Percentiles rank a stretch among this genome's conserved stretches.
These are phyloP conservation scores for Leccinum uliginosum DNA, from an alignment of 768 basidiomycete genomes.

Conservation along the genomic window DNA sequence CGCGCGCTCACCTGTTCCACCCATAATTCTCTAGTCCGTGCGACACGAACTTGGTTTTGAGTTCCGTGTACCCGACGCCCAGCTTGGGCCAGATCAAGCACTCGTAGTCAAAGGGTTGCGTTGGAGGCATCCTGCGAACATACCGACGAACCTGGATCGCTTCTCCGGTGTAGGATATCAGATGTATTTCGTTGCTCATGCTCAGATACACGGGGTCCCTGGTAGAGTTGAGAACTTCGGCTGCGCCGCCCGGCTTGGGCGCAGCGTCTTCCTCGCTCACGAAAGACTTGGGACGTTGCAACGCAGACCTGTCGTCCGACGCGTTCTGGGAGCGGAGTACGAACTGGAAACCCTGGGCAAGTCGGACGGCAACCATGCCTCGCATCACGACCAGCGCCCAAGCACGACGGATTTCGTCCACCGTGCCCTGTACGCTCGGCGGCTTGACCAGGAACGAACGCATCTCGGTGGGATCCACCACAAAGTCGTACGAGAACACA, in stretches of 20 bases:
- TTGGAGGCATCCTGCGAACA: constrained; percentile 65
- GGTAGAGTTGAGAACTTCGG: constrained; percentile 57
- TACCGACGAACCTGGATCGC: constrained; percentile 85
- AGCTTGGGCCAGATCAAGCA: constrained; percentile 94
- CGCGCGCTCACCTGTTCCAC: constrained; percentile 67
- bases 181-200: constrained; percentile 94
- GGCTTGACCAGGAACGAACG: constrained; percentile 81
- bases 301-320: constrained; percentile 31
- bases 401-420: constrained; percentile 57
- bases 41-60: constrained; percentile 67
- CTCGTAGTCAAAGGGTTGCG: constrained; percentile 68
- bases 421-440: constrained; percentile 41
- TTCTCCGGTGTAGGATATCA: constrained; percentile 88
- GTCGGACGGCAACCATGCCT: constrained; percentile 88
- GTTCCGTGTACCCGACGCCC: constrained; percentile 81
- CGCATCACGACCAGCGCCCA: constrained; percentile 84
- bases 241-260: constrained; percentile 58
- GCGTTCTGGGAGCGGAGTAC: constrained; percentile 49
- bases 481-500: constrained; percentile 84
- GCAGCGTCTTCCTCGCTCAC: constrained; percentile 48
- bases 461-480: constrained; percentile 81
- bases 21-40: constrained; percentile 80
- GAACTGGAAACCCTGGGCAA: constrained; percentile 95
- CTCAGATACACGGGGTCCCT: constrained; percentile 81
- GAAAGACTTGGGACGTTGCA: constrained; percentile 55